These are phyloP conservation scores for Hypoxylon subgilvum DNA, from an alignment of 495 filamentous ascomycete genomes.

Conservation along the genomic window DNA sequence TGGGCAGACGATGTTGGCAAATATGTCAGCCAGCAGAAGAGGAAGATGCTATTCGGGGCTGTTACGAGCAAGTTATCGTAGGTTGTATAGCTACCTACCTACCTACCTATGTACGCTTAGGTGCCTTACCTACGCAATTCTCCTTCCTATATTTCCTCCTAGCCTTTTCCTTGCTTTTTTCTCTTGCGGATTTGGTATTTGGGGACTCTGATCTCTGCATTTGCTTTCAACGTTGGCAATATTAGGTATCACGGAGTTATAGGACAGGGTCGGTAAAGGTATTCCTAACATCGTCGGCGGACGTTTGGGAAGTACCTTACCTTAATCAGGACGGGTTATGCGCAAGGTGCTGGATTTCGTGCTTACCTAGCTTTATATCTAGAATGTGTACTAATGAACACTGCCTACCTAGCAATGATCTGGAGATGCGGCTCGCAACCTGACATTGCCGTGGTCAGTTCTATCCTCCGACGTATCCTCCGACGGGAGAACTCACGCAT, in stretches of 20 bases:
- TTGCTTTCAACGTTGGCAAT: not conserved
- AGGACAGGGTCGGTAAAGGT: constrained; percentile 8
- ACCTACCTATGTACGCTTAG: not conserved
- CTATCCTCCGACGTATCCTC: constrained; percentile 28
- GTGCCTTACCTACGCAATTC: not conserved
- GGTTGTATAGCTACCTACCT: constrained; percentile 1
- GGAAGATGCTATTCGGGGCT: constrained; percentile 73
- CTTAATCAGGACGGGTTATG: not conserved
- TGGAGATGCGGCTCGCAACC: constrained; percentile 8
- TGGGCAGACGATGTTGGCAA: constrained; percentile 89
- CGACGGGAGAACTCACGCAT: constrained; percentile 44
- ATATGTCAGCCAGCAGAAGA: constrained; percentile 84
- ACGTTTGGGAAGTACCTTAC: constrained; percentile 5
- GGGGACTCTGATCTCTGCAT: too few species aligned
- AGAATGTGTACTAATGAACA: too few species aligned
- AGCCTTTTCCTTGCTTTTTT: too few species aligned
- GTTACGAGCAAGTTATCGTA: constrained; percentile 55
- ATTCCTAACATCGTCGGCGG: constrained; percentile 20
- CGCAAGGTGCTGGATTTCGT: not conserved
- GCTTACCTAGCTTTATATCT: not conserved
- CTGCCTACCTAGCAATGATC: too few species aligned
- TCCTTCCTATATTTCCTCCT: not conserved
- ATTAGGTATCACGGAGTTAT: constrained; percentile 11
- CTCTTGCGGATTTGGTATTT: too few species aligned
- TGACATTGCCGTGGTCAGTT: not conserved